Percentiles rank a stretch among this genome's conserved stretches.
Evolutionary conservation across 495 filamentous ascomycete genomes (phyloP).

Genomic region (Terfezia claveryi): DNA sequence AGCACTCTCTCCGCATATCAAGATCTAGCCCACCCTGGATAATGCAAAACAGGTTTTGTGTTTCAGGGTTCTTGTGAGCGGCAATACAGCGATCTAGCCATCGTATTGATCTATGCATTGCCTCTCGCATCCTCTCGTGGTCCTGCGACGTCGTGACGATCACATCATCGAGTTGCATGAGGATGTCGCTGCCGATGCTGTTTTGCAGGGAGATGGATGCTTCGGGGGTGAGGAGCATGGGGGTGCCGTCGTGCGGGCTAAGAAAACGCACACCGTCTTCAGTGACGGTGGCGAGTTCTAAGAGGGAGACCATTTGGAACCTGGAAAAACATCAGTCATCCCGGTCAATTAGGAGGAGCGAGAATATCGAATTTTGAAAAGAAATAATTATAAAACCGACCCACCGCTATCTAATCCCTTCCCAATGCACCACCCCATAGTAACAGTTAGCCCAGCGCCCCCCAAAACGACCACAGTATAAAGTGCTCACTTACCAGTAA

Average conservation of each 20-base stretch:
- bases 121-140: conserved; percentile 62
- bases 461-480: conserved; percentile 10
- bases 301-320: conserved; percentile 94
- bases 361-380: too few species aligned
- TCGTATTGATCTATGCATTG: conserved; percentile 89
- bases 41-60: conserved; percentile 94
- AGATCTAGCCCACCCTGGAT: conserved; percentile 90
- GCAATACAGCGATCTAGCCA: conserved; percentile 95
- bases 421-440: background rate
- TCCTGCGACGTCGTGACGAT: conserved; percentile 88
- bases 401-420: conserved; percentile 57
- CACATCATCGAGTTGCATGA: conserved; percentile 98
- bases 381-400: conserved; percentile 29
- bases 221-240: conserved; percentile 96
- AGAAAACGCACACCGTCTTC: conserved; percentile 91
- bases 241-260: conserved; percentile 77
- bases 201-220: conserved; percentile 94
- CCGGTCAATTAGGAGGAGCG: too few species aligned
- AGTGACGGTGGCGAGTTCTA: conserved; percentile 82
- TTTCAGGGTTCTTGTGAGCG: conserved; percentile 58
- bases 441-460: background rate
- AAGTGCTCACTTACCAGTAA: conserved; percentile 31
- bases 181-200: conserved; percentile 92
- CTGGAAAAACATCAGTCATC: conserved; percentile 23
- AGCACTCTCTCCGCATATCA: conserved; percentile 68